Percentiles rank a stretch among this genome's conserved stretches.
Evolutionary conservation across 2,329 filamentous ascomycete species (phyloP).

Genomic region (Ophiocordyceps camponoti-floridani): DNA sequence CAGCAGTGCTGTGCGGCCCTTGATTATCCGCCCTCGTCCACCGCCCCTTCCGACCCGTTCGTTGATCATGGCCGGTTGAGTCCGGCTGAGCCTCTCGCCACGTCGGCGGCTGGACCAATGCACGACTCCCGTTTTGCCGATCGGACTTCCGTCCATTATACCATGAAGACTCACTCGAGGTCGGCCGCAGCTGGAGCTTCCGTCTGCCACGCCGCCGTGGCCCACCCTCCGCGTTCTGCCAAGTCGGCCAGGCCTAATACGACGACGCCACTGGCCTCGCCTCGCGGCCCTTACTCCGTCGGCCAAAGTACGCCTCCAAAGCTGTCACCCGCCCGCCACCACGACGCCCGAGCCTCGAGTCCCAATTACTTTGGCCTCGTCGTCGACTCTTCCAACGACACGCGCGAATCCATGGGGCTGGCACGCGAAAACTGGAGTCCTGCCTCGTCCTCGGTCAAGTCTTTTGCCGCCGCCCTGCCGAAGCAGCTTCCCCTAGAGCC

Average conservation of each 20-base stretch:
- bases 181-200: constrained; percentile 10
- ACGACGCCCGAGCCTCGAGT: constrained; percentile 35
- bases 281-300: constrained; percentile 32
- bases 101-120: constrained; percentile 6
- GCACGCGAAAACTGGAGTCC: constrained; percentile 60
- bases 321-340: constrained; percentile 21
- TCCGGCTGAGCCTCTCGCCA: neutral
- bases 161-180: constrained; percentile 26
- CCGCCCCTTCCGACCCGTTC: neutral
- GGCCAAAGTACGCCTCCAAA: constrained; percentile 36
- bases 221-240: constrained; percentile 22
- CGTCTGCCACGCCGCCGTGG: constrained; percentile 15
- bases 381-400: constrained; percentile 41
- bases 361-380: constrained; percentile 79
- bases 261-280: constrained; percentile 35
- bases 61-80: neutral
- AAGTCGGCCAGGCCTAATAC: constrained; percentile 20
- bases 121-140: constrained; percentile 16
- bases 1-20: too few species aligned
- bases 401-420: constrained; percentile 44
- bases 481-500: constrained; percentile 54
- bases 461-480: constrained; percentile 49
- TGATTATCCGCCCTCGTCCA: too few species aligned
- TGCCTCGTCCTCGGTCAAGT: constrained; percentile 51
- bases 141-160: constrained; percentile 20